Percentiles rank a stretch among this genome's conserved stretches.
Conservation (phyloP, 305 asterid genomes). For the Fraxinus dipetala region DNA sequence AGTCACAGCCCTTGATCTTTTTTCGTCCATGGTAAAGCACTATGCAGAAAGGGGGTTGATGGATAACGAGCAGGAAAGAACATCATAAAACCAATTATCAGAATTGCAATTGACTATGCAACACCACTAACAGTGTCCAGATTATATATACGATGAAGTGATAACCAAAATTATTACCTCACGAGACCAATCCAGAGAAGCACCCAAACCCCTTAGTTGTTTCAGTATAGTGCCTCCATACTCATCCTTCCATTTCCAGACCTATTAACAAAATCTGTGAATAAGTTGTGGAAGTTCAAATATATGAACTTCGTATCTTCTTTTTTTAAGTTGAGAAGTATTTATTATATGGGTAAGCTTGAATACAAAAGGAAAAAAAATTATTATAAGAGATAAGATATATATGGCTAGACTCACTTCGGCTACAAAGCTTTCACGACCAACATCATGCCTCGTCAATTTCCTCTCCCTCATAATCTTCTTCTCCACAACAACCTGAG, state of each 20-base stretch:
- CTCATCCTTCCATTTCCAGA: conserved; percentile 91
- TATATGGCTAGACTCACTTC: conserved; percentile 55
- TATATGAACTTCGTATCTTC: neutral
- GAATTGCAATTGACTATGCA: neutral
- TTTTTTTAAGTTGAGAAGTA: neutral
- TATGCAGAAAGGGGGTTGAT: conserved; percentile 20
- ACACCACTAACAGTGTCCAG: neutral
- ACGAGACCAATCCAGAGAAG: conserved; percentile 96
- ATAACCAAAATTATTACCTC: conserved; percentile 51
- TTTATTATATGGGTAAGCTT: neutral
- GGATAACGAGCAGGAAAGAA: conserved; percentile 8
- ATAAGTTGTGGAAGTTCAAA: conserved; percentile 12
- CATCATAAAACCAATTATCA: neutral
- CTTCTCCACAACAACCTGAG: conserved; percentile 96
- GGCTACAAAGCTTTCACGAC: conserved; percentile 68
- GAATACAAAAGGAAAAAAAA: conserved; percentile 5
- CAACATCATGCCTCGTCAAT: conserved; percentile 85
- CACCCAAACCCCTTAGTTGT: conserved; percentile 85
- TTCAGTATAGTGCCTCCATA: conserved; percentile 86
- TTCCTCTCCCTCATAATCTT: conserved; percentile 78
- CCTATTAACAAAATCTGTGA: conserved; percentile 43
- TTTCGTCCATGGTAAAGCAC: conserved; percentile 97
- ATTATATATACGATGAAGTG: neutral
- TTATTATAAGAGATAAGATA: neutral
- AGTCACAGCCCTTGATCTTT: conserved; percentile 80